phyloP scores from a whole-genome alignment of 495 filamentous ascomycete species.

The Lasiosphaeria hispida region DNA sequence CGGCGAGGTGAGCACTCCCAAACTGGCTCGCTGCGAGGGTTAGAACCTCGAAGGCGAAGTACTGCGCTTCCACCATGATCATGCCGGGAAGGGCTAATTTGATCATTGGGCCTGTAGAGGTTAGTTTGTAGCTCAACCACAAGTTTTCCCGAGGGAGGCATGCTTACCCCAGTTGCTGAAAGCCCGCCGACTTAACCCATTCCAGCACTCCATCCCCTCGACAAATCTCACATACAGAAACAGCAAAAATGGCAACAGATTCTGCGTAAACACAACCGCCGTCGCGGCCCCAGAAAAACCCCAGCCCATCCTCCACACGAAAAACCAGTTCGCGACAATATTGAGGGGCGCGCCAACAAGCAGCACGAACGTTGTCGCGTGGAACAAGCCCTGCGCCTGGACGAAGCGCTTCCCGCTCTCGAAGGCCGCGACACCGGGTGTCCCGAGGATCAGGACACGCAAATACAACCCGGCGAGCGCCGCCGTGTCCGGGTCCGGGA shows the following conservation, averaged over 20 bases:
- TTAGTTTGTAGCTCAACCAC: neutral
- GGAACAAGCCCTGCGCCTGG: constrained; percentile 70
- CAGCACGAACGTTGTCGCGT: constrained; percentile 64
- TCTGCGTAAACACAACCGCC: constrained; percentile 79
- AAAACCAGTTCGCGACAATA: constrained; percentile 62
- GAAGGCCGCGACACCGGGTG: constrained; percentile 67
- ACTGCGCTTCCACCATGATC: constrained; percentile 83
- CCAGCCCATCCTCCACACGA: constrained; percentile 70
- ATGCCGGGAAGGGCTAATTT: constrained; percentile 75
- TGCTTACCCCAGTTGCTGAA: constrained; percentile 70
- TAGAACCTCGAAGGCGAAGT: constrained; percentile 69
- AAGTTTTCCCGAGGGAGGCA: neutral
- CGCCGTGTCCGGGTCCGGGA: constrained; percentile 62
- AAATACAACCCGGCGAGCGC: constrained; percentile 64
- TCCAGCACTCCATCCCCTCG: constrained; percentile 79
- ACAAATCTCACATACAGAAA: constrained; percentile 75
- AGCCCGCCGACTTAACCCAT: constrained; percentile 67
- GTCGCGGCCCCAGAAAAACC: constrained; percentile 84
- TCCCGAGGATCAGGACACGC: constrained; percentile 60
- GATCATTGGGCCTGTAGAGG: constrained; percentile 62
- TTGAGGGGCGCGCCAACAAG: constrained; percentile 66
- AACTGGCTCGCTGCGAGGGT: constrained; percentile 67
- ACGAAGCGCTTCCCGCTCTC: constrained; percentile 70
- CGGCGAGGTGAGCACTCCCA: constrained; percentile 59
- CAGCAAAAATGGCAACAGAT: constrained; percentile 71